Conservation (phyloP, 2,329 filamentous ascomycete species). For the Cladosporium sp. region DNA sequence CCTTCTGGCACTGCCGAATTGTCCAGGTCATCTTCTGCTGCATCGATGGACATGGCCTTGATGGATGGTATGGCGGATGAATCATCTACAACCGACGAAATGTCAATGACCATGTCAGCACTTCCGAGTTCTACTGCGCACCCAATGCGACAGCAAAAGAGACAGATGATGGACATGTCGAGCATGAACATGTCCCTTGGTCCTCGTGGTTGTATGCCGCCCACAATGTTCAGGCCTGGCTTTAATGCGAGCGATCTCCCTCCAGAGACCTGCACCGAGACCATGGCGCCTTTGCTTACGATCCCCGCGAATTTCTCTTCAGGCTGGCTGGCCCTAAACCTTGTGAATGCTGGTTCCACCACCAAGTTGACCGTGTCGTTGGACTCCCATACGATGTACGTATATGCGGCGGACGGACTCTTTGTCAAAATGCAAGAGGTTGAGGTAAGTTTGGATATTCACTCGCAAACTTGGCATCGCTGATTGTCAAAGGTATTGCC, state of each 20-base stretch:
- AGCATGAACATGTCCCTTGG: not conserved
- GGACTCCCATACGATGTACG: constrained; percentile 15
- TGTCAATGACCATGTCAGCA: not conserved
- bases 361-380: constrained; percentile 2
- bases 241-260: not conserved
- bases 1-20: not conserved
- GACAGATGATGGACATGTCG: not conserved
- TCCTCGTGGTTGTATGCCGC: constrained; percentile 1
- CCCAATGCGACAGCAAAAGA: not conserved
- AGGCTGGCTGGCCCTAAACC: constrained; percentile 2
- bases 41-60: not conserved
- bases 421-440: constrained; percentile 19
- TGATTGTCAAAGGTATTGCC: constrained; percentile 2
- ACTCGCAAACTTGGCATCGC: not conserved
- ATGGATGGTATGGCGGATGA: not conserved
- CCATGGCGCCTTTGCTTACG: not conserved
- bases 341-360: constrained; percentile 2
- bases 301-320: not conserved
- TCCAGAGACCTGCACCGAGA: not conserved
- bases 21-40: not conserved
- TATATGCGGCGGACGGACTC: constrained; percentile 20
- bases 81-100: not conserved
- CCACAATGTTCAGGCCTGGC: constrained; percentile 1
- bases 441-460: constrained; percentile 12
- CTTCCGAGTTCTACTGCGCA: not conserved